phyloP scores from a whole-genome alignment of 2,329 filamentous ascomycete species.

The Fusarium verticillioides region DNA sequence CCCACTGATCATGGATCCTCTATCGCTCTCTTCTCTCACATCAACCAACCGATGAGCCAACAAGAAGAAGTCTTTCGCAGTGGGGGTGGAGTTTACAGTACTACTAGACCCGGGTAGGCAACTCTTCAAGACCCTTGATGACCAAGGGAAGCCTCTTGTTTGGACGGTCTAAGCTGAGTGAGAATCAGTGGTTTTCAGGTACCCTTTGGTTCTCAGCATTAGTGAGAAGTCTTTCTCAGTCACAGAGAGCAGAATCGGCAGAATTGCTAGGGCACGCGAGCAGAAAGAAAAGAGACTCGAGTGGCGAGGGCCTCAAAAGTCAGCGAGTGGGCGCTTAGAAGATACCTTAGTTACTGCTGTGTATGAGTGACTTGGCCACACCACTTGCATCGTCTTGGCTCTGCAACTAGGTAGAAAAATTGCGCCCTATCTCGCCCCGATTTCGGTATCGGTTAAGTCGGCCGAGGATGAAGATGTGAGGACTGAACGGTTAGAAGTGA shows the following conservation, averaged over 20 bases:
- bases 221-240: conserved; percentile 15
- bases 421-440: conserved; percentile 13
- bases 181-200: background rate
- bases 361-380: conserved; percentile 20
- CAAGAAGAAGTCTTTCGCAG: conserved; percentile 17
- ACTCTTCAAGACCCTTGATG: conserved; percentile 15
- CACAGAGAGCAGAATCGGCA: background rate
- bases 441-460: conserved; percentile 26
- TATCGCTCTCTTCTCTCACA: conserved; percentile 22
- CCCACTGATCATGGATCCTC: conserved; percentile 34
- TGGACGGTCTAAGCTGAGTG: background rate
- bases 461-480: conserved; percentile 5
- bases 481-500: background rate
- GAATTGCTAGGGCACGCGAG: conserved; percentile 22
- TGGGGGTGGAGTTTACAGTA: conserved; percentile 21
- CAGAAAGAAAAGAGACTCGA: conserved; percentile 3
- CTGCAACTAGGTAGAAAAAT: conserved; percentile 27
- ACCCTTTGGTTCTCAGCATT: background rate
- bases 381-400: conserved; percentile 36
- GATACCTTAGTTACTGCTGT: background rate
- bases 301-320: conserved; percentile 35
- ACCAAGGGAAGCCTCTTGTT: conserved; percentile 8
- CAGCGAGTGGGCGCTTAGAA: conserved; percentile 21
- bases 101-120: conserved; percentile 3
- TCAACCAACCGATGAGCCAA: conserved; percentile 16